These are phyloP conservation scores for Russula virescens DNA, from an alignment of 768 basidiomycete genomes.

Conservation along the genomic window DNA sequence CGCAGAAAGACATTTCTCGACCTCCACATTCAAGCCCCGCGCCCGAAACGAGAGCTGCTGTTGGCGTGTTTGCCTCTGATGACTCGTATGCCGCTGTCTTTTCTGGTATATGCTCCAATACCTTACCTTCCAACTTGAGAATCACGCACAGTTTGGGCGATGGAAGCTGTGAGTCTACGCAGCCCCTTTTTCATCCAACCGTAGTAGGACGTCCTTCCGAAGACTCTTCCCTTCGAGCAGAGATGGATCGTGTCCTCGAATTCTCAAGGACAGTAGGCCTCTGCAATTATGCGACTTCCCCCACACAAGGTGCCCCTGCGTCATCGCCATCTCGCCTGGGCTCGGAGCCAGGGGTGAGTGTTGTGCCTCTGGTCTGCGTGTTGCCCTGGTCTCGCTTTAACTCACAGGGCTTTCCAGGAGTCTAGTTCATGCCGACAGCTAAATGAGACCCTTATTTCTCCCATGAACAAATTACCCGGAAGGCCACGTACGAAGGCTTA, in stretches of 20 bases:
- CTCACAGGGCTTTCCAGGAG: not conserved
- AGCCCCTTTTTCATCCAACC: not conserved
- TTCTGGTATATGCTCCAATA: not conserved
- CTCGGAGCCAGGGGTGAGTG: not conserved
- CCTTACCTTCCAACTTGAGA: not conserved
- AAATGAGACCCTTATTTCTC: not conserved
- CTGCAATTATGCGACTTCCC: slow-evolving; percentile 12
- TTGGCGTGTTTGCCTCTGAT: not conserved
- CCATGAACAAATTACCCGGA: not conserved
- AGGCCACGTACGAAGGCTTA: not conserved
- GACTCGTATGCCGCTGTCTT: not conserved
- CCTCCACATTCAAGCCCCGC: not conserved
- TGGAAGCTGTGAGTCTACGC: slow-evolving; percentile 3
- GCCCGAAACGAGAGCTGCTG: not conserved
- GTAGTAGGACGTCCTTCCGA: not conserved
- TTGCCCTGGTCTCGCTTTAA: not conserved
- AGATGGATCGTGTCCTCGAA: slow-evolving; percentile 14
- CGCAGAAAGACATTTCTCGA: slow-evolving; percentile 9
- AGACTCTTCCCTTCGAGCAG: slow-evolving; percentile 12
- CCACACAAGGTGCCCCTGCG: not conserved
- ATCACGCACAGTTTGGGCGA: not conserved
- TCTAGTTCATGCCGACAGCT: not conserved
- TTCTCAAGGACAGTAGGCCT: slow-evolving; percentile 18
- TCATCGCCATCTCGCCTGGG: not conserved
- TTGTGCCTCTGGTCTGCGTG: not conserved